Percentiles rank a stretch among this genome's conserved stretches.
Conservation (phyloP, 257 asterid species). For the Ligustrum vulgare region DNA sequence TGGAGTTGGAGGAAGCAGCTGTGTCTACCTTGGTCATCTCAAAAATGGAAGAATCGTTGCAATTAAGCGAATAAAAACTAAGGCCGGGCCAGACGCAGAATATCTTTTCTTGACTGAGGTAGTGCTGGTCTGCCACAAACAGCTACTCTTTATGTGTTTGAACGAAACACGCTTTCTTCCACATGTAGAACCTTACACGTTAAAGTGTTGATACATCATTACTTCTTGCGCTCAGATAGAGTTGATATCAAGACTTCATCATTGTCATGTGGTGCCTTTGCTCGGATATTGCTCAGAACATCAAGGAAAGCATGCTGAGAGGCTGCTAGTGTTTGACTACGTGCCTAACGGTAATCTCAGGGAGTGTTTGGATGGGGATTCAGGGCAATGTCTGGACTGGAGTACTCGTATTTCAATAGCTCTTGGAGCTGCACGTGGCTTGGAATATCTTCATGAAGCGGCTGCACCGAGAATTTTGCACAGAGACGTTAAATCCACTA, state of each 20-base stretch:
- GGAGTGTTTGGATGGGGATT: constrained; percentile 73
- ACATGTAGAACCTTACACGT: background rate
- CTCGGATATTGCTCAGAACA: constrained; percentile 81
- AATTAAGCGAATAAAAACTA: constrained; percentile 74
- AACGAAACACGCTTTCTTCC: background rate
- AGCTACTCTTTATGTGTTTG: background rate
- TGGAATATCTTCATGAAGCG: constrained; percentile 97
- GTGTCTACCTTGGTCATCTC: constrained; percentile 73
- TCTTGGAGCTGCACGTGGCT: constrained; percentile 97
- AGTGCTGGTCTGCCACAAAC: constrained; percentile 13
- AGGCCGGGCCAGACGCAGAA: constrained; percentile 72
- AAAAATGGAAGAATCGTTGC: constrained; percentile 82
- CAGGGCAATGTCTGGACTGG: constrained; percentile 70
- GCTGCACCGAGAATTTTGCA: constrained; percentile 98
- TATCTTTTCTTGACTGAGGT: constrained; percentile 85
- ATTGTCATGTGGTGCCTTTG: constrained; percentile 89
- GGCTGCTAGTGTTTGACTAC: constrained; percentile 82
- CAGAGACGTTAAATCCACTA: constrained; percentile 94
- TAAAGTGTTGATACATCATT: background rate
- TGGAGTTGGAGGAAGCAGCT: constrained; percentile 95
- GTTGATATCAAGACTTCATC: constrained; percentile 89
- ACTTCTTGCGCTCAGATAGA: constrained; percentile 56
- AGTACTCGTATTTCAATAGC: constrained; percentile 73
- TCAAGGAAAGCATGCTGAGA: constrained; percentile 75
- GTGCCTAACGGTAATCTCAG: constrained; percentile 87